Percentiles rank a stretch among this genome's conserved stretches.
These are phyloP conservation scores for Polychaeton citri DNA, from an alignment of 2,329 filamentous ascomycete genomes.

Conservation along the genomic window DNA sequence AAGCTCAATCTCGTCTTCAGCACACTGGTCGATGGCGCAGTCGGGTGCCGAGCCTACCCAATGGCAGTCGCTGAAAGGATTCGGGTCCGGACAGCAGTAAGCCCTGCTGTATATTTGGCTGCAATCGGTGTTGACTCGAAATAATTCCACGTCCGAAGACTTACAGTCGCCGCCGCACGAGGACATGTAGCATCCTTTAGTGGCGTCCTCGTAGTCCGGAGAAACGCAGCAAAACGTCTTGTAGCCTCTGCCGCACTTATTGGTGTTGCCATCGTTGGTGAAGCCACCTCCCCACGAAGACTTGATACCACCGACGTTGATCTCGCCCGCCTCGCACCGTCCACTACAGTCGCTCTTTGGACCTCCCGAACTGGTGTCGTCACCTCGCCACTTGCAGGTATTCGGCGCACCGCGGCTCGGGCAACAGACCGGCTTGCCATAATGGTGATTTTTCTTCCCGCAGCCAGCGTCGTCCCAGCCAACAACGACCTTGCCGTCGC, in stretches of 20 bases:
- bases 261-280: conserved; percentile 1
- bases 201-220: too few species aligned
- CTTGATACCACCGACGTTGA: conserved; percentile 1
- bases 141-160: too few species aligned
- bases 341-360: background rate
- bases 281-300: conserved; percentile 1
- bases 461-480: conserved; percentile 2
- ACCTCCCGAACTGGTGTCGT: background rate
- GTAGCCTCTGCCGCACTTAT: conserved; percentile 2
- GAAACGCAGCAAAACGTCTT: too few species aligned
- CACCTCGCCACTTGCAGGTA: conserved; percentile 1
- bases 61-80: too few species aligned
- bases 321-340: conserved; percentile 1
- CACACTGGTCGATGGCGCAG: too few species aligned
- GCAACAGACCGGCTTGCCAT: conserved; percentile 2
- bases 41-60: too few species aligned
- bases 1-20: too few species aligned
- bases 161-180: too few species aligned
- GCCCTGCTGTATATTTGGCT: too few species aligned
- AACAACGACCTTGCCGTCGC: background rate
- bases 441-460: background rate
- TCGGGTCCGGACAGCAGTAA: too few species aligned
- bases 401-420: background rate
- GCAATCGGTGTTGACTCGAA: too few species aligned
- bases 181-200: too few species aligned